phyloP scores from a whole-genome alignment of 768 basidiomycete species.

The Naganishia vishniacii region DNA sequence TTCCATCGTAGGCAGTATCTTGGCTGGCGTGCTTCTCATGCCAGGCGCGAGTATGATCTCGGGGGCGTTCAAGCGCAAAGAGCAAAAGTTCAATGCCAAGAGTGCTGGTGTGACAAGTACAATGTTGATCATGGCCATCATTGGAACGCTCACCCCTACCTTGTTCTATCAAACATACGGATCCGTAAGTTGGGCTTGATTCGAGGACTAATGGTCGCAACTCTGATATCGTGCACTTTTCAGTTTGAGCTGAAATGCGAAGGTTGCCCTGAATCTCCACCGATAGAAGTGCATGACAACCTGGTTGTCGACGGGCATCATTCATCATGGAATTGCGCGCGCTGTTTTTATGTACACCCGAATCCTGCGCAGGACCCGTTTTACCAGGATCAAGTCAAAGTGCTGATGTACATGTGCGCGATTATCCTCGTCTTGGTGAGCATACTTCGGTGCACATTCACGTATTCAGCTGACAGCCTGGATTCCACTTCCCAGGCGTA shows the following conservation, averaged over 20 bases:
- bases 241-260: constrained; percentile 45
- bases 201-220: background rate
- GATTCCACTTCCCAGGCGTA: constrained; percentile 88
- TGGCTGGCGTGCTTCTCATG: constrained; percentile 95
- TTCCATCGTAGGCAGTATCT: constrained; percentile 86
- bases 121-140: constrained; percentile 99
- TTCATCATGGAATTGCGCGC: constrained; percentile 75
- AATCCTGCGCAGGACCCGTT: constrained; percentile 90
- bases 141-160: constrained; percentile 89
- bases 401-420: constrained; percentile 94
- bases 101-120: constrained; percentile 97
- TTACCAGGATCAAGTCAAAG: constrained; percentile 91
- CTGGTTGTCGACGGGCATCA: background rate
- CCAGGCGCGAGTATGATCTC: constrained; percentile 94
- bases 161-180: constrained; percentile 98
- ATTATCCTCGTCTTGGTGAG: constrained; percentile 79
- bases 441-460: constrained; percentile 36
- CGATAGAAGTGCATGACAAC: constrained; percentile 10
- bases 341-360: constrained; percentile 91
- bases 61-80: constrained; percentile 80
- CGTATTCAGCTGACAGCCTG: too few species aligned
- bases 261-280: constrained; percentile 38
- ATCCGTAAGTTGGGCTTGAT: constrained; percentile 59
- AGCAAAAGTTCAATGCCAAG: constrained; percentile 98
- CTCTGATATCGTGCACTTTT: background rate